phyloP scores from a whole-genome alignment of 139 green algal genomes.

The Picochlorum sp. region DNA sequence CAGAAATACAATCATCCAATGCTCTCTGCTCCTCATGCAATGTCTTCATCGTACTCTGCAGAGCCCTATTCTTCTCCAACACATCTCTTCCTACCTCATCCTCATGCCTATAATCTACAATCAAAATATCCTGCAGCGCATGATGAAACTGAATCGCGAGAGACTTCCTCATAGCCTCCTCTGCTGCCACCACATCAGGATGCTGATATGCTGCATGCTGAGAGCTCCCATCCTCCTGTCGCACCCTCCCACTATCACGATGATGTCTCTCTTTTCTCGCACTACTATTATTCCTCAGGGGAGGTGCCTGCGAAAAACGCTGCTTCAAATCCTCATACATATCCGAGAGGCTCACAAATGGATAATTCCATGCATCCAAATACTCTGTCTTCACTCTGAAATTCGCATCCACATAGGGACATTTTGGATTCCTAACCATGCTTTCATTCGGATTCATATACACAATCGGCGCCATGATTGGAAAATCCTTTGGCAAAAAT shows the following conservation, averaged over 20 bases:
- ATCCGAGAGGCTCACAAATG: neutral
- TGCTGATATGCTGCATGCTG: neutral
- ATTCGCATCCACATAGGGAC: neutral
- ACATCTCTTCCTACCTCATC: neutral
- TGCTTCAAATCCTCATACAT: conserved; percentile 3
- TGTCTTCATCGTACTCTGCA: neutral
- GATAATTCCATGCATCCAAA: neutral
- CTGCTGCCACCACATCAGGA: neutral
- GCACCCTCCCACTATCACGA: neutral
- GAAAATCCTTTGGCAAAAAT: conserved; percentile 3
- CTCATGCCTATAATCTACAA: neutral
- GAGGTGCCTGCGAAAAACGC: neutral
- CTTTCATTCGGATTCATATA: conserved; percentile 5
- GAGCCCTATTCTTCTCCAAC: neutral
- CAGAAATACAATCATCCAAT: neutral
- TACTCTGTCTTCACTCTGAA: neutral
- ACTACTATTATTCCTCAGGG: neutral
- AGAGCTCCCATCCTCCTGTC: neutral
- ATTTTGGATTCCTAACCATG: neutral
- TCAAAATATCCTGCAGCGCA: neutral
- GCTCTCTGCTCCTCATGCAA: neutral
- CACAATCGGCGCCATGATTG: neutral
- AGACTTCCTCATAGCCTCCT: neutral
- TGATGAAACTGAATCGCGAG: neutral
- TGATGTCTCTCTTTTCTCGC: too few relatives aligned